Conservation (phyloP, 108 stramenopile species). For the Parietichytrium sp. region DNA sequence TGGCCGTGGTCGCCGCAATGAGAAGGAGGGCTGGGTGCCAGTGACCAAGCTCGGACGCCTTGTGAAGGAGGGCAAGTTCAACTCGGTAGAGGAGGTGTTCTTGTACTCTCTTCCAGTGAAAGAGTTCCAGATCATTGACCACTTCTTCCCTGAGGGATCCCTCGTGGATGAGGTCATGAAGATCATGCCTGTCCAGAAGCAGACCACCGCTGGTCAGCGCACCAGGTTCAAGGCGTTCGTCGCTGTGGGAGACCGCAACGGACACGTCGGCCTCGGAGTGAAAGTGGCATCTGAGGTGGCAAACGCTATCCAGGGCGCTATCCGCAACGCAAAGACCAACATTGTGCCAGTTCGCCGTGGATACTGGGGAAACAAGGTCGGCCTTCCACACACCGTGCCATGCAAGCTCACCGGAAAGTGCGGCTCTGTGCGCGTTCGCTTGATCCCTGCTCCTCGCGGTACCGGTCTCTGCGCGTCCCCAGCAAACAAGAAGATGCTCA, state of each 20-base stretch:
- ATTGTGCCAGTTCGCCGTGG: constrained; percentile 97
- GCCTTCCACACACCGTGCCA: constrained; percentile 97
- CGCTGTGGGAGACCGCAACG: constrained; percentile 90
- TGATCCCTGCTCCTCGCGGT: constrained; percentile 99
- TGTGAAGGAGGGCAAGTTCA: constrained; percentile 99
- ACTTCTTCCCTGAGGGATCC: constrained; percentile 84
- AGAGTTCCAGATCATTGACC: constrained; percentile 99
- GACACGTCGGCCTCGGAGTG: constrained; percentile 99
- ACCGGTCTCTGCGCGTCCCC: constrained; percentile 97
- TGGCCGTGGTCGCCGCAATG: constrained; percentile 80
- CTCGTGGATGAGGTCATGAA: constrained; percentile 99
- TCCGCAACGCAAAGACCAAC: constrained; percentile 97
- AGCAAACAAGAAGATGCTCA: constrained; percentile 95
- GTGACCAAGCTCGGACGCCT: constrained; percentile 99
- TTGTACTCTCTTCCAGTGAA: constrained; percentile 98
- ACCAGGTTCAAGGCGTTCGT: constrained; percentile 99
- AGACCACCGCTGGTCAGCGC: constrained; percentile 98
- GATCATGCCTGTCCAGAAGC: constrained; percentile 99
- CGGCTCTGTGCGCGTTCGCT: constrained; percentile 95
- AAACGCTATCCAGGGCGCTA: constrained; percentile 98
- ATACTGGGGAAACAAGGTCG: constrained; percentile 96
- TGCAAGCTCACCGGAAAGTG: constrained; percentile 99
- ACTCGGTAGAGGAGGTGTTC: constrained; percentile 97
- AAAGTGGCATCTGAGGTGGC: constrained; percentile 99
- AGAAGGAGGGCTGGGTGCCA: constrained; percentile 88